Evolutionary conservation across 2,329 filamentous ascomycete species (phyloP).

Genomic region (Pezizomycotina sp.): DNA sequence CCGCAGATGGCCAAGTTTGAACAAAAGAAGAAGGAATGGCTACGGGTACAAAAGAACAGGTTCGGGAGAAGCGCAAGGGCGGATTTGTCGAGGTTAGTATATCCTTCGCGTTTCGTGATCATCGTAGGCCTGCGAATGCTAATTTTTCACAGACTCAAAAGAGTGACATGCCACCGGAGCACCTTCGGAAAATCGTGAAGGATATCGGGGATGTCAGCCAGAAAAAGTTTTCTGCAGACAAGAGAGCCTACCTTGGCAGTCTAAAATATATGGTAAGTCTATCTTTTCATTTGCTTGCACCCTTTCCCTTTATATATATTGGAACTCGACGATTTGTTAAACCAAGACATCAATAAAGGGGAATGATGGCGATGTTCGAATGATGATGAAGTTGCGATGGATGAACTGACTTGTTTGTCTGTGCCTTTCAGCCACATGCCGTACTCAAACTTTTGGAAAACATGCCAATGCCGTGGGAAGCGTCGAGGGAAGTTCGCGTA

Average conservation of each 20-base stretch:
- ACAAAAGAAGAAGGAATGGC: slow-evolving; percentile 98
- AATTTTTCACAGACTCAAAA: slow-evolving; percentile 53
- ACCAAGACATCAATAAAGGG: no score
- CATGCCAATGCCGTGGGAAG: slow-evolving; percentile 99
- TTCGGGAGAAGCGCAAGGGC: slow-evolving; percentile 95
- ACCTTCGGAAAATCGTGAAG: slow-evolving; percentile 92
- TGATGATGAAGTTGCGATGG: no score
- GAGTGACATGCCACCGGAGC: slow-evolving; percentile 95
- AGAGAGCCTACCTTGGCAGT: slow-evolving; percentile 90
- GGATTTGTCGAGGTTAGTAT: slow-evolving; percentile 60
- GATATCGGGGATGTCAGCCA: slow-evolving; percentile 98
- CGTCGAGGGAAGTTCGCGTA: slow-evolving; percentile 87
- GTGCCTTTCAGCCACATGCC: slow-evolving; percentile 49
- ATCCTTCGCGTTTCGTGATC: neutral
- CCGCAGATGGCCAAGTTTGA: slow-evolving; percentile 85
- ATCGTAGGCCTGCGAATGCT: slow-evolving; percentile 1
- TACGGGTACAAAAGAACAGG: slow-evolving; percentile 73
- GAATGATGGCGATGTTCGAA: no score
- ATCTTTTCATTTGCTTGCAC: slow-evolving; percentile 1
- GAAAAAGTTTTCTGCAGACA: slow-evolving; percentile 98
- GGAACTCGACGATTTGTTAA: neutral
- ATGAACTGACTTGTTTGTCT: slow-evolving; percentile 19
- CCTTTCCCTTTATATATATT: neutral
- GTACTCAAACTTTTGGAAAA: slow-evolving; percentile 95
- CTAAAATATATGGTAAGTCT: slow-evolving; percentile 70